Percentiles rank a stretch among this genome's conserved stretches.
These are phyloP conservation scores for Parastagonospora nodorum DNA, from an alignment of 2,329 filamentous ascomycete species.

Conservation along the genomic window DNA sequence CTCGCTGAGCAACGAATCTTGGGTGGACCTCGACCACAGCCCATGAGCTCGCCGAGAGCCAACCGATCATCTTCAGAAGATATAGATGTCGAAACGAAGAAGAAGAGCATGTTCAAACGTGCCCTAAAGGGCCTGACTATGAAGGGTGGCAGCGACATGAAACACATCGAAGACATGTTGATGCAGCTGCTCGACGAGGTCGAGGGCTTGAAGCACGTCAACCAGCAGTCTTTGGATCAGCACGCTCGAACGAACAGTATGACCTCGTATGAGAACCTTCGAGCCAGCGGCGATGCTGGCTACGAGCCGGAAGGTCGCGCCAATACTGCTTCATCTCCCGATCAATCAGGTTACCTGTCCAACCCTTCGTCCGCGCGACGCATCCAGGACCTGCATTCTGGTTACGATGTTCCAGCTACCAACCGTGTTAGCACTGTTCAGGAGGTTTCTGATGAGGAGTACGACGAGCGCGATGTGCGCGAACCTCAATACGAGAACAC, in stretches of 20 bases:
- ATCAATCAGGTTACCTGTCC: constrained; percentile 77
- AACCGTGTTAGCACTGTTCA: constrained; percentile 89
- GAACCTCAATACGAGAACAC: constrained; percentile 64
- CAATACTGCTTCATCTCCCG: constrained; percentile 74
- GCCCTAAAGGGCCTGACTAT: constrained; percentile 89
- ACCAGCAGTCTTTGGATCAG: constrained; percentile 39
- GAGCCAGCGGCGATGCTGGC: constrained; percentile 70
- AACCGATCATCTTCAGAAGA: constrained; percentile 58
- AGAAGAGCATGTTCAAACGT: constrained; percentile 89
- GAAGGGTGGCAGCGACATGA: constrained; percentile 85
- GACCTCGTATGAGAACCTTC: constrained; percentile 72
- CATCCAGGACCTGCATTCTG: constrained; percentile 52
- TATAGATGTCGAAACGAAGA: constrained; percentile 70
- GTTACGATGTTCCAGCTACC: constrained; percentile 62
- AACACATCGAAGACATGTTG: constrained; percentile 72
- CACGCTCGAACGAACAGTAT: constrained; percentile 55
- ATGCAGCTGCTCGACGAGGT: constrained; percentile 92
- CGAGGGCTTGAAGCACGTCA: constrained; percentile 63
- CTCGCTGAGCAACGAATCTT: constrained; percentile 81
- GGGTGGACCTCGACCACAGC: constrained; percentile 82
- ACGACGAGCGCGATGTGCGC: constrained; percentile 63
- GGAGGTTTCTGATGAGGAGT: constrained; percentile 80
- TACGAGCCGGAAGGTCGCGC: constrained; percentile 85
- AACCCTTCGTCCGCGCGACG: constrained; percentile 59
- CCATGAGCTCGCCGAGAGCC: constrained; percentile 60